A percentile compares a stretch with the other conserved stretches of the same genome.
Evolutionary conservation across 2,329 filamentous ascomycete genomes (phyloP).

Genomic region (Botrytis fabae): DNA sequence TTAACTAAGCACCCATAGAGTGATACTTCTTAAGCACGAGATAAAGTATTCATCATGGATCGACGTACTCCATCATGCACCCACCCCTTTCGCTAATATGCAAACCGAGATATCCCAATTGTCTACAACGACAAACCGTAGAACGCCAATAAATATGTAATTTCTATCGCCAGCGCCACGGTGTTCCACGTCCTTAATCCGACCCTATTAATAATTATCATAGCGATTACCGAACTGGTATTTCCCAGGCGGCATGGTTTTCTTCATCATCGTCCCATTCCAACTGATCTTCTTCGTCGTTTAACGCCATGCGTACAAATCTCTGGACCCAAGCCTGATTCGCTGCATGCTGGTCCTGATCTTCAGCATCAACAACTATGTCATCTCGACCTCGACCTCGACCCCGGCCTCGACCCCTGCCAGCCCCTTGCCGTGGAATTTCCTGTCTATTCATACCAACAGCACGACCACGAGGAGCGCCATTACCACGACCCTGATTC

Average conservation of each 20-base stretch:
- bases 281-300: constrained; percentile 41
- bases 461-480: constrained; percentile 17
- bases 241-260: constrained; percentile 48
- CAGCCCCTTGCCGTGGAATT: constrained; percentile 3
- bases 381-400: neutral
- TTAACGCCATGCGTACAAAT: constrained; percentile 42
- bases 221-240: constrained; percentile 36
- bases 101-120: neutral
- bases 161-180: neutral
- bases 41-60: neutral
- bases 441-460: constrained; percentile 6
- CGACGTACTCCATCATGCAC: neutral
- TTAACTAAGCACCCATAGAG: neutral
- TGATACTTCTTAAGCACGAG: neutral
- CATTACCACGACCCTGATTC: constrained; percentile 12
- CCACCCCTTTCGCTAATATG: neutral
- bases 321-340: constrained; percentile 40
- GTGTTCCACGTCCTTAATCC: neutral
- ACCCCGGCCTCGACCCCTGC: neutral
- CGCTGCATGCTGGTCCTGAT: constrained; percentile 29
- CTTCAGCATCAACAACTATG: constrained; percentile 22
- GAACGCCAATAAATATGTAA: neutral
- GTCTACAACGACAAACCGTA: neutral
- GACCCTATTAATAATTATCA: constrained; percentile 2
- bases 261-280: constrained; percentile 47